phyloP scores from a whole-genome alignment of 192 early-diverging fungal genomes.

The Spizellomyces sp. region DNA sequence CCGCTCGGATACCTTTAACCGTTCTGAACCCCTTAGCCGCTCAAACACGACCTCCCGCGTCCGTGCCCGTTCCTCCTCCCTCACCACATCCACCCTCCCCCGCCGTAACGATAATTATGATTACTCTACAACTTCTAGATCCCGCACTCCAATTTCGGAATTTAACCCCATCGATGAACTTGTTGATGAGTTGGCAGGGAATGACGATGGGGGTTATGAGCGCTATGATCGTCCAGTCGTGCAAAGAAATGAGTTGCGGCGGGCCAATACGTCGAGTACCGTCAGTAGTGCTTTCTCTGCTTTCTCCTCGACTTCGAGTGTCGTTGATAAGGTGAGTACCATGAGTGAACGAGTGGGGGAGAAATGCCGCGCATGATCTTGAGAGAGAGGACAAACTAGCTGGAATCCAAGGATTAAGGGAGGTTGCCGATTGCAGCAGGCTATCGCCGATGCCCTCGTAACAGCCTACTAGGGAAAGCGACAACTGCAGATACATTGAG shows the following conservation, averaged over 20 bases:
- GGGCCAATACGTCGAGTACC: no score
- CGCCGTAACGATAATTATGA: neutral
- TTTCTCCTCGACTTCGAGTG: no score
- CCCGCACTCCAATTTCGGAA: no score
- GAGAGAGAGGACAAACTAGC: neutral
- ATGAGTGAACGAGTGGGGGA: neutral
- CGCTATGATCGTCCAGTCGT: neutral
- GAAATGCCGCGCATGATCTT: neutral
- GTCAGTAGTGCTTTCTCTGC: no score
- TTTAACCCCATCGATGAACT: slow-evolving; percentile 28
- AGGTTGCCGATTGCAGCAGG: neutral
- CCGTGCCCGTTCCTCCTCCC: neutral
- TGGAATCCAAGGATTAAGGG: neutral
- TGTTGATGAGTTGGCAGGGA: neutral
- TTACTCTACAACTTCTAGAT: neutral
- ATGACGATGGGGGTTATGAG: neutral
- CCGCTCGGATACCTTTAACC: no score
- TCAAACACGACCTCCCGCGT: neutral
- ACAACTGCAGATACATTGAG: neutral
- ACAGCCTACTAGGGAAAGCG: neutral
- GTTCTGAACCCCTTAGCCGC: no score
- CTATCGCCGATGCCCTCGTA: neutral
- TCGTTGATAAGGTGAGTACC: no score
- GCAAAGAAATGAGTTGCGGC: no score
- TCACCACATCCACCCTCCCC: neutral